These are phyloP conservation scores for Xylaria sp. DNA, from an alignment of 2,329 filamentous ascomycete genomes.

Conservation along the genomic window DNA sequence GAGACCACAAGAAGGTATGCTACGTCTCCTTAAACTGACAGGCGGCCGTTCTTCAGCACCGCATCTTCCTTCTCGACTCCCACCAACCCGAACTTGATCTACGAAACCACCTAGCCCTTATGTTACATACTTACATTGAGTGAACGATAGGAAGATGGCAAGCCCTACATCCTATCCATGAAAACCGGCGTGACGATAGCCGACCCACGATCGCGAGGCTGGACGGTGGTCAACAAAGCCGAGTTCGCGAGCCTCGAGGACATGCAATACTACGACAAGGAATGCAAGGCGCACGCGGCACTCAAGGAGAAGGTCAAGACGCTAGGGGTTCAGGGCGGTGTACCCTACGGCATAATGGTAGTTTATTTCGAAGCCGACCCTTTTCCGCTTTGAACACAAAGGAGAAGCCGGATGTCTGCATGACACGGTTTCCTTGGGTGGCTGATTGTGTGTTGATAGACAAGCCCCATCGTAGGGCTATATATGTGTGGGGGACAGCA, in stretches of 20 bases:
- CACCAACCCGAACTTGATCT: not conserved
- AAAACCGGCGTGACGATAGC: constrained; percentile 60
- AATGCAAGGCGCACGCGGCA: constrained; percentile 39
- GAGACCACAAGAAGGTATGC: not conserved
- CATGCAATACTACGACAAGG: constrained; percentile 58
- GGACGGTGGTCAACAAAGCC: constrained; percentile 70
- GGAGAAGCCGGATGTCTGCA: not conserved
- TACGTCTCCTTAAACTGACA: not conserved
- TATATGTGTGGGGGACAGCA: not conserved
- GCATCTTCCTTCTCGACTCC: not conserved
- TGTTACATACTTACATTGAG: not conserved
- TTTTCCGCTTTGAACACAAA: not conserved
- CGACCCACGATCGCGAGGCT: constrained; percentile 68
- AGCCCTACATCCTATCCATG: constrained; percentile 73
- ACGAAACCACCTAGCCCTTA: not conserved
- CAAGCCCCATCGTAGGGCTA: not conserved
- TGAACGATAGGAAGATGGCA: constrained; percentile 67
- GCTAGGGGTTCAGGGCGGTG: not conserved
- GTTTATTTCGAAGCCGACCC: not conserved
- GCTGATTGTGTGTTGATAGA: not conserved
- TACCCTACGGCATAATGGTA: not conserved
- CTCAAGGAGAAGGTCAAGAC: constrained; percentile 32
- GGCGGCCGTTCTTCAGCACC: not conserved
- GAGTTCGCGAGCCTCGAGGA: constrained; percentile 73
- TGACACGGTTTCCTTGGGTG: not conserved